Percentiles rank a stretch among this genome's conserved stretches.
Conservation (phyloP, 306 rosid species). For the Medicago arabica region DNA sequence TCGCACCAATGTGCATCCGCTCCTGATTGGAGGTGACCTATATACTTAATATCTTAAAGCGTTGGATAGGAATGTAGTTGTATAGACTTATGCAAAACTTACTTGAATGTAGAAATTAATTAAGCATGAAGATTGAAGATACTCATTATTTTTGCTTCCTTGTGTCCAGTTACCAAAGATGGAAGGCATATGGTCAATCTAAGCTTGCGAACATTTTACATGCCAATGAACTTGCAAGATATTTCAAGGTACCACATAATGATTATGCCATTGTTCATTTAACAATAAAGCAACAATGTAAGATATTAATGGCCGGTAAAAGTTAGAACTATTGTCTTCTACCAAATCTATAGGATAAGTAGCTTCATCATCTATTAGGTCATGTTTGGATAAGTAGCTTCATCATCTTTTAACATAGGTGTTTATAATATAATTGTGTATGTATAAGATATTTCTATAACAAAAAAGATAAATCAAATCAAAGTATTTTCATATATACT, state of each 20-base stretch:
- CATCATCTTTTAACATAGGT: no score
- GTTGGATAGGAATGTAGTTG: not conserved
- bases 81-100: not conserved
- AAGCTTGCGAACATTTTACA: slow-evolving; percentile 88
- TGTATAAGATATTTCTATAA: no score
- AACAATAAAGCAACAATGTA: not conserved
- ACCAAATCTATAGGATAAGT: not conserved
- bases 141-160: slow-evolving; percentile 6
- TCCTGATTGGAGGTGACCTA: no score
- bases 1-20: no score
- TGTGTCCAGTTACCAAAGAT: slow-evolving; percentile 56
- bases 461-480: no score
- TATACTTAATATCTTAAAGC: no score
- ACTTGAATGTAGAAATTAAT: not conserved
- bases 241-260: slow-evolving; percentile 53
- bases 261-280: not conserved
- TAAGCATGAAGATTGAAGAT: slow-evolving; percentile 9
- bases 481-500: no score
- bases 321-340: no score
- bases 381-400: no score
- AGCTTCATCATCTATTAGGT: not conserved
- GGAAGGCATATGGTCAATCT: slow-evolving; percentile 83
- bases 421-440: no score
- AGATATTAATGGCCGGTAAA: no score
- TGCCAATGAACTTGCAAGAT: slow-evolving; percentile 75